A percentile compares a stretch with the other conserved stretches of the same genome.
Evolutionary conservation across 1,139 yeast genomes (phyloP).

Genomic region (Diutina sp.): DNA sequence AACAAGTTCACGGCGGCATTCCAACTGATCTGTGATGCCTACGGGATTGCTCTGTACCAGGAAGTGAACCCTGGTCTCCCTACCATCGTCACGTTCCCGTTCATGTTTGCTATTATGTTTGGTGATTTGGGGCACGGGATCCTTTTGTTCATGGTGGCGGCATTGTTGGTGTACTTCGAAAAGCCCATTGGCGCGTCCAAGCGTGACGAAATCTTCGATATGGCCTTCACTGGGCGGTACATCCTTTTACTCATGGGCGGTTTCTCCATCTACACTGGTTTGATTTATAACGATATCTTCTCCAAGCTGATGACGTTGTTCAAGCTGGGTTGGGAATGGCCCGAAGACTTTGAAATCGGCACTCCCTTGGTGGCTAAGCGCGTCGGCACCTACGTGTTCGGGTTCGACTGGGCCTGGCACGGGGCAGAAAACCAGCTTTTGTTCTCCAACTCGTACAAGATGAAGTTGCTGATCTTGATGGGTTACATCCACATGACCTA

Average conservation of each 20-base stretch:
- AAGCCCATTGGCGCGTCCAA: conserved; percentile 47
- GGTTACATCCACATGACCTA: conserved; percentile 94
- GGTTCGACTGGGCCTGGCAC: conserved; percentile 94
- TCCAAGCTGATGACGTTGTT: conserved; percentile 83
- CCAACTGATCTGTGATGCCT: conserved; percentile 89
- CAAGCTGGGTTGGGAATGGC: conserved; percentile 88
- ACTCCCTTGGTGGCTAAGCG: conserved; percentile 50
- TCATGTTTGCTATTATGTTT: conserved; percentile 98
- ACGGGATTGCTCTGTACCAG: conserved; percentile 86
- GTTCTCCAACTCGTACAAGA: conserved; percentile 88
- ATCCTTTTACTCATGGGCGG: conserved; percentile 82
- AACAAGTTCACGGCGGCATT: conserved; percentile 88
- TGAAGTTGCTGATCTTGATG: conserved; percentile 90
- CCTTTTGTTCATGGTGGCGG: conserved; percentile 61
- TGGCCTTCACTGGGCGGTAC: conserved; percentile 91
- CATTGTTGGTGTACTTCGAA: conserved; percentile 60
- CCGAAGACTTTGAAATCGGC: conserved; percentile 50
- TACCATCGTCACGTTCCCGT: conserved; percentile 90
- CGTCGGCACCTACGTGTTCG: conserved; percentile 63
- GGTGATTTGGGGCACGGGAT: conserved; percentile 97
- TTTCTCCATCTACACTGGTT: conserved; percentile 89
- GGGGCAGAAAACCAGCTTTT: conserved; percentile 86
- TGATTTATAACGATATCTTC: conserved; percentile 84
- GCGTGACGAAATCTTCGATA: conserved; percentile 88
- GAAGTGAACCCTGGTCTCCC: conserved; percentile 96